These are phyloP conservation scores for Candolleomyces eurysporus DNA, from an alignment of 768 basidiomycete species.

Conservation along the genomic window DNA sequence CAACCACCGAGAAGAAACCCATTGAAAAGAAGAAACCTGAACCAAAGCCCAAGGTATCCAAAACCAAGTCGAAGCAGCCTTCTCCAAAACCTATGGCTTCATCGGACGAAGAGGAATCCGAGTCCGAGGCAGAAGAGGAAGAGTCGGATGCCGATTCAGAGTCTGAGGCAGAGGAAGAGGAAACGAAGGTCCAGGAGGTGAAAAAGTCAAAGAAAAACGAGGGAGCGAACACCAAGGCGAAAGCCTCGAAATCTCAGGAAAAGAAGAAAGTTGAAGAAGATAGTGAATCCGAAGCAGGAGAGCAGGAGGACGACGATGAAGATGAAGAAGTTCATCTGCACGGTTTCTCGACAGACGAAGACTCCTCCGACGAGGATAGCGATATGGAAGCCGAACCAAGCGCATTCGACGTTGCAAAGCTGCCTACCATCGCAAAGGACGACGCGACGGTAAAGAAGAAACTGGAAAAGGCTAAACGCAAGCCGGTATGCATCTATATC, in stretches of 20 bases:
- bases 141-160: conserved; percentile 1
- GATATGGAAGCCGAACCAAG: conserved; percentile 41
- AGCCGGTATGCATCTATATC: conserved; percentile 51
- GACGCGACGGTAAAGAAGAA: conserved; percentile 73
- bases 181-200: conserved; percentile 12
- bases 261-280: conserved; percentile 11
- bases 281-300: conserved; percentile 4
- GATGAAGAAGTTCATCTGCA: conserved; percentile 40
- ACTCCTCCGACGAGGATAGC: conserved; percentile 74
- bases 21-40: conserved; percentile 3
- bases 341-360: conserved; percentile 77
- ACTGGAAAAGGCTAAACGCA: conserved; percentile 57
- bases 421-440: conserved; percentile 89
- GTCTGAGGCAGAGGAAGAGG: conserved; percentile 8
- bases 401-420: conserved; percentile 62
- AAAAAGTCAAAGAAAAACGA: conserved; percentile 16
- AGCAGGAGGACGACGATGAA: conserved; percentile 4
- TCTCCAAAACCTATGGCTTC: too few species aligned
- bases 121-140: conserved; percentile 3
- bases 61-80: too few species aligned
- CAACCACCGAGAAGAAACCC: background rate
- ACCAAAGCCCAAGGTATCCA: too few species aligned
- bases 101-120: background rate
- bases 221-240: background rate
- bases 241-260: background rate